Conservation (phyloP, 768 basidiomycete genomes). For the Phaeolepiota aurea region DNA sequence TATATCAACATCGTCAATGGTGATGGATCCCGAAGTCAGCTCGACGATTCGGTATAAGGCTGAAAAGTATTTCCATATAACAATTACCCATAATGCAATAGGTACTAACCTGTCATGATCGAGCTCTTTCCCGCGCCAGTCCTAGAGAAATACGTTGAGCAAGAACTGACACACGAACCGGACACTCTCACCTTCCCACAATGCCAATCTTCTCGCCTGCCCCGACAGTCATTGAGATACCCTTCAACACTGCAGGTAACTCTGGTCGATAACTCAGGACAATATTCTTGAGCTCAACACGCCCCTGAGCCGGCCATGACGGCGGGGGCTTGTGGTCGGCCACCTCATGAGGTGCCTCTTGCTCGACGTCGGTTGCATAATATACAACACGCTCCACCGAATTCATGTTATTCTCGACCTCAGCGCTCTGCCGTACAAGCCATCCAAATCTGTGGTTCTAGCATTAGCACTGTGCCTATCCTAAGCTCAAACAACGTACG, state of each 20-base stretch:
- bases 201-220: constrained; percentile 90
- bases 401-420: constrained; percentile 93
- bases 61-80: constrained; percentile 15
- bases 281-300: constrained; percentile 67
- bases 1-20: constrained; percentile 79
- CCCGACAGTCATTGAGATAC: constrained; percentile 58
- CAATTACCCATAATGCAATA: not conserved
- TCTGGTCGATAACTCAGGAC: constrained; percentile 80
- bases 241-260: constrained; percentile 83
- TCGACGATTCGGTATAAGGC: constrained; percentile 85
- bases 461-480: not conserved
- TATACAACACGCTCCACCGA: constrained; percentile 80
- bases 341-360: constrained; percentile 68
- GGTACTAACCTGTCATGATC: constrained; percentile 61
- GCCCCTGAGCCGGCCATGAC: constrained; percentile 71
- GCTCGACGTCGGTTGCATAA: constrained; percentile 74
- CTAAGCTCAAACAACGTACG: constrained; percentile 19
- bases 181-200: constrained; percentile 44
- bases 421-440: constrained; percentile 71
- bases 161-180: constrained; percentile 1
- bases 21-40: constrained; percentile 62
- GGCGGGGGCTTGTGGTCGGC: constrained; percentile 49
- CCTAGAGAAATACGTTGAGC: constrained; percentile 16
- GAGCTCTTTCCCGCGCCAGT: constrained; percentile 89
- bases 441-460: constrained; percentile 49